These are phyloP conservation scores for Ascochyta clinopodiicola DNA, from an alignment of 2,329 filamentous ascomycete species.

Conservation along the genomic window DNA sequence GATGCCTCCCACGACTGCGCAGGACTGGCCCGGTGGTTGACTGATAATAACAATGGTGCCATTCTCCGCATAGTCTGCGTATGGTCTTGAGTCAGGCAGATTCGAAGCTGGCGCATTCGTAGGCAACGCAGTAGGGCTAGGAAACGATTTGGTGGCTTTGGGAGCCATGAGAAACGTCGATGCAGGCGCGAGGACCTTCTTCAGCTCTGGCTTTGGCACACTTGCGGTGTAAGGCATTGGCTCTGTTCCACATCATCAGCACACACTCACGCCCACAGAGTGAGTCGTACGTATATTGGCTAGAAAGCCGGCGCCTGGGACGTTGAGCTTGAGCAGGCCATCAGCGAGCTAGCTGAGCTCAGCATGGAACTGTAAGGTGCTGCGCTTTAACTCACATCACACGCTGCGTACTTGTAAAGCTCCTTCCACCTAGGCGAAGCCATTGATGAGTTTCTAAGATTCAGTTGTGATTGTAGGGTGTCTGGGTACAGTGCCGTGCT, in stretches of 20 bases:
- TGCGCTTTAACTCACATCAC: constrained; percentile 33
- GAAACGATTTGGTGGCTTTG: constrained; percentile 58
- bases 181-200: constrained; percentile 58
- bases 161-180: constrained; percentile 69
- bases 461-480: neutral
- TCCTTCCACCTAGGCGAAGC: constrained; percentile 38
- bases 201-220: constrained; percentile 23
- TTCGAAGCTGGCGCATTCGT: constrained; percentile 37
- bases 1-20: constrained; percentile 78
- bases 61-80: constrained; percentile 68
- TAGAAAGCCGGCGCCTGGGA: constrained; percentile 70
- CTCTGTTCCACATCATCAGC: constrained; percentile 23
- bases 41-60: constrained; percentile 70
- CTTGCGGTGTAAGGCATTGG: constrained; percentile 35
- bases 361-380: constrained; percentile 12
- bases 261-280: constrained; percentile 20
- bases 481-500: neutral
- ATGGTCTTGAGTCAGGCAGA: constrained; percentile 59
- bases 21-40: constrained; percentile 69
- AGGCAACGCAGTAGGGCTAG: constrained; percentile 42
- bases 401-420: constrained; percentile 43
- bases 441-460: constrained; percentile 20
- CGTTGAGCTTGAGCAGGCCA: constrained; percentile 72
- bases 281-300: constrained; percentile 63
- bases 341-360: constrained; percentile 60